These are phyloP conservation scores for Dactylellina cionopaga DNA, from an alignment of 2,329 filamentous ascomycete species.

Conservation along the genomic window DNA sequence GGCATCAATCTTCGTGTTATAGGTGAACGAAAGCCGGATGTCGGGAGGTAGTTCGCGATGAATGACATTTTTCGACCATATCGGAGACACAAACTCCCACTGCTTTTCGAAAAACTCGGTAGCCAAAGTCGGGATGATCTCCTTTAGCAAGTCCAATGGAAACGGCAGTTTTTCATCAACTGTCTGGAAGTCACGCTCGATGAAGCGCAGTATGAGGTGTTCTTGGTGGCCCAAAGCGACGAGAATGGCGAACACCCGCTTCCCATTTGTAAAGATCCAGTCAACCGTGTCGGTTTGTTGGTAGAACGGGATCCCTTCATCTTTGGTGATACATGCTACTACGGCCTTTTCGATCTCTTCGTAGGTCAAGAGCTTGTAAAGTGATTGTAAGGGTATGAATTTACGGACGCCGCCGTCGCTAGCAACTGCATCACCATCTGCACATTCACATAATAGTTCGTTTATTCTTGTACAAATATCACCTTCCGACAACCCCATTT, in stretches of 20 bases:
- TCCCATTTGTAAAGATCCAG: conserved; percentile 12
- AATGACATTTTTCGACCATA: conserved; percentile 30
- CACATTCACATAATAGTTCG: conserved; percentile 1
- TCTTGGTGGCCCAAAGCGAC: background rate
- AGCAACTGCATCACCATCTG: background rate
- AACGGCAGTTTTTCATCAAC: conserved; percentile 32
- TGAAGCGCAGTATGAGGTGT: conserved; percentile 18
- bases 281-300: conserved; percentile 10
- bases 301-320: conserved; percentile 6
- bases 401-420: background rate
- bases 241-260: conserved; percentile 26
- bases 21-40: conserved; percentile 10
- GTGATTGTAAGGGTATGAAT: conserved; percentile 27
- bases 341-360: conserved; percentile 6
- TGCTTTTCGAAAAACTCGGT: conserved; percentile 14
- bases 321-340: background rate
- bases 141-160: background rate
- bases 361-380: conserved; percentile 8
- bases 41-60: conserved; percentile 23
- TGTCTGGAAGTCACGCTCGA: conserved; percentile 9
- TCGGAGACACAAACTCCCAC: conserved; percentile 28
- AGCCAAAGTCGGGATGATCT: conserved; percentile 1
- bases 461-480: conserved; percentile 4
- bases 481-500: too few species aligned
- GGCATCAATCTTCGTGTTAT: conserved; percentile 1